phyloP scores from a whole-genome alignment of 2,329 filamentous ascomycete genomes.

The Cephalotrichum gorgonifer region DNA sequence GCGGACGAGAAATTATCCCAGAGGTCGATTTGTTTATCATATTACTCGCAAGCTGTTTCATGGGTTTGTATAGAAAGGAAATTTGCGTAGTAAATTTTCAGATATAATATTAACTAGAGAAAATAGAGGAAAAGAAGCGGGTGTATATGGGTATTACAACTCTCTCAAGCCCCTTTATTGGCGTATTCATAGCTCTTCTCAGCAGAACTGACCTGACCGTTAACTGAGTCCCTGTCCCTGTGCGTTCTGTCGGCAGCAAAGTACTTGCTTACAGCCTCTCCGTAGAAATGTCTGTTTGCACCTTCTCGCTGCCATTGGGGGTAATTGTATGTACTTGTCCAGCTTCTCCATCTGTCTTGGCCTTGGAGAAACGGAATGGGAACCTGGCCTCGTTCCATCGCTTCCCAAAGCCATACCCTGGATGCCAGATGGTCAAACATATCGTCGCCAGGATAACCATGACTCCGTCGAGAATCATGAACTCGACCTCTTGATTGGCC shows the following conservation, averaged over 20 bases:
- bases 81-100: too few relatives aligned
- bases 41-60: too few relatives aligned
- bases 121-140: too few relatives aligned
- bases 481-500: conserved; percentile 3
- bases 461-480: conserved; percentile 2
- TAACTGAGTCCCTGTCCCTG: not conserved
- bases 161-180: not conserved
- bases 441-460: conserved; percentile 2
- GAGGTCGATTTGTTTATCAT: too few relatives aligned
- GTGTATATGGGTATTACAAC: too few relatives aligned
- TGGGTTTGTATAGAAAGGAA: too few relatives aligned
- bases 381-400: conserved; percentile 5
- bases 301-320: not conserved
- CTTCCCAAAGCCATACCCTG: not conserved
- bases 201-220: not conserved
- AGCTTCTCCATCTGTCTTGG: not conserved
- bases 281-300: not conserved
- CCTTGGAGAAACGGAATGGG: not conserved
- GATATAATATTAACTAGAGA: too few relatives aligned
- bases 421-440: conserved; percentile 2
- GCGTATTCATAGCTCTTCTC: not conserved
- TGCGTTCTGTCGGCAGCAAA: not conserved
- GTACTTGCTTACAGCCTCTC: not conserved
- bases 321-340: not conserved
- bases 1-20: too few relatives aligned